Base-by-base conservation (phyloP, 2,329 filamentous ascomycete genomes). In the Claviceps pazoutovae region DNA sequence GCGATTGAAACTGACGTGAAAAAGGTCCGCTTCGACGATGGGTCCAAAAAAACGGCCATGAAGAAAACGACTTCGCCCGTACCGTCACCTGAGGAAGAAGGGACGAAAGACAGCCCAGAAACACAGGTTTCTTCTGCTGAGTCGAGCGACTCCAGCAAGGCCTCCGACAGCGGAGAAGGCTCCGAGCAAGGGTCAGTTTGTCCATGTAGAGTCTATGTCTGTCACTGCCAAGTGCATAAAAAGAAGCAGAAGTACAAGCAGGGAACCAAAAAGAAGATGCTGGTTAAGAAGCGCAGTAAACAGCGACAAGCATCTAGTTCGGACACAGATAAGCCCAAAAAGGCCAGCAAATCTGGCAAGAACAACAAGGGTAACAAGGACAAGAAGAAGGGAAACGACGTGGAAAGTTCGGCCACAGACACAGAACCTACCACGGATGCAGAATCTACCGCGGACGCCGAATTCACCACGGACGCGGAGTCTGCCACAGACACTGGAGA, bases 1-100 rank as follows among this genome's bases (percentile, higher is more conserved):
- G 13, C 51, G 34, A 55, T 55, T 14, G 44, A 44, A 7, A 13
- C 14, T 42, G 41, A 55, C 14, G 55, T 57, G 26, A 74, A 74
- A 56, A 72, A 69, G 51, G 73, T 75, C 36, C 70, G 69, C 16
- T 75, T 75, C 51, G 57, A 68, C 14, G 57, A 63, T 7, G 50
- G 48, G 7, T 57, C 63, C 2, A 59, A 55, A 50, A 71, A 68
- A 56, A 66, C 71, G 3, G 67, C 67, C 3, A 48, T 69, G 53
- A 73, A 72, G 54, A 64, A 65, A 48, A 37, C 17, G 2, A 39
- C 60, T 2, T 50, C 54, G 7, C 51, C 59, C 54, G 57, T 58
- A 45, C 54, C 56, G 16, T 45, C 43, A 17, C 4, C 21, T 5
- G 21, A n/a, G 30, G 26, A 46, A n/a, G 44, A 45, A 8, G 16